A percentile compares a stretch with the other conserved stretches of the same genome.
phyloP scores from a whole-genome alignment of 169 alveolate genomes.

The Babesia microti region DNA sequence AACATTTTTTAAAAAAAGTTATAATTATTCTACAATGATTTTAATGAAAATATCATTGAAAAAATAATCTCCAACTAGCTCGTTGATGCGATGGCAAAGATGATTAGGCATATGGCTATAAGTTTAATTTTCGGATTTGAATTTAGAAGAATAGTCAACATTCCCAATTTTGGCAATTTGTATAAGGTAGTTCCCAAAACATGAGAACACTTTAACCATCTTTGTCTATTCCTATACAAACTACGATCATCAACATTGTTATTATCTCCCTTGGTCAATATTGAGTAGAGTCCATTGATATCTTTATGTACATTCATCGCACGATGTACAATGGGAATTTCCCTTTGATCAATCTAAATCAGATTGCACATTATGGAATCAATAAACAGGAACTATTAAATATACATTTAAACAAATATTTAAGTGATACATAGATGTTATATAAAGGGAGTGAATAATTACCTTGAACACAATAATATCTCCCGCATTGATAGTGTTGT shows the following conservation, averaged over 20 bases:
- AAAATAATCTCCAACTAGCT: too few species aligned
- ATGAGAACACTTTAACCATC: slow-evolving; percentile 71
- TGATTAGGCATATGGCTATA: slow-evolving; percentile 6
- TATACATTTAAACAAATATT: too few species aligned
- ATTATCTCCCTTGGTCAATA: slow-evolving; percentile 86
- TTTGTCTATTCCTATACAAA: slow-evolving; percentile 67
- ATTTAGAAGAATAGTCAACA: slow-evolving; percentile 78
- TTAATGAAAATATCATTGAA: too few species aligned
- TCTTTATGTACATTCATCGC: slow-evolving; percentile 64
- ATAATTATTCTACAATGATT: too few species aligned
- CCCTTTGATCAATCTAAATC: slow-evolving; percentile 68
- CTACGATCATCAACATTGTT: slow-evolving; percentile 83
- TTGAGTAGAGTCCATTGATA: slow-evolving; percentile 51
- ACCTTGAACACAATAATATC: slow-evolving; percentile 56
- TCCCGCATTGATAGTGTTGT: slow-evolving; percentile 45
- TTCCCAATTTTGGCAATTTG: slow-evolving; percentile 82
- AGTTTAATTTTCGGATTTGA: slow-evolving; percentile 61
- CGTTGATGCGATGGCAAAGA: too few species aligned
- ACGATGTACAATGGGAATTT: slow-evolving; percentile 86
- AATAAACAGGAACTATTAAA: too few species aligned
- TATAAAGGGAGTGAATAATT: background rate
- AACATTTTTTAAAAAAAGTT: too few species aligned
- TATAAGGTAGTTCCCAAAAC: slow-evolving; percentile 70
- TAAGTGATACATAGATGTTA: background rate
- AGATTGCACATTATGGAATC: too few species aligned